Conservation (phyloP, 176 grass and related monocot species). For the Musa acuminata region DNA sequence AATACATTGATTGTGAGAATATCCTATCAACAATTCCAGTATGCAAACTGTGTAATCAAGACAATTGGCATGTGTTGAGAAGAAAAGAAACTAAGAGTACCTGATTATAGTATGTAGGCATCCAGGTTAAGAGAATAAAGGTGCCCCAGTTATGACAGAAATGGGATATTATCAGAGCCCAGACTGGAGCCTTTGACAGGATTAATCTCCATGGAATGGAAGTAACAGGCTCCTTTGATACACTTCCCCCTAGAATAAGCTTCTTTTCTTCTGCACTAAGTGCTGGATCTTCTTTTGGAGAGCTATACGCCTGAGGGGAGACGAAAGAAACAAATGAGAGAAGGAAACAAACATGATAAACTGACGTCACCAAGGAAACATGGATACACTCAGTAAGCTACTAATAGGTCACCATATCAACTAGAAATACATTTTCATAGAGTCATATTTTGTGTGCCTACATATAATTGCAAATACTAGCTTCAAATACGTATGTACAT, state of each 20-base stretch:
- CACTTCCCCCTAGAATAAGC: conserved; percentile 57
- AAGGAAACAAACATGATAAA: neutral
- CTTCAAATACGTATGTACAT: neutral
- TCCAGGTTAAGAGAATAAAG: conserved; percentile 97
- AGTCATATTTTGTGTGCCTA: neutral
- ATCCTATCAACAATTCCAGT: neutral
- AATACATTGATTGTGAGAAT: neutral
- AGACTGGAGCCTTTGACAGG: conserved; percentile 87
- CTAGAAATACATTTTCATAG: no score
- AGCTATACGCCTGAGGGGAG: conserved; percentile 66
- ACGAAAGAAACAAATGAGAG: conserved; percentile 3
- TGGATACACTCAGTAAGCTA: neutral
- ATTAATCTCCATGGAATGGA: conserved; percentile 93
- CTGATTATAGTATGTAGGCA: conserved; percentile 99
- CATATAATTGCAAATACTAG: neutral
- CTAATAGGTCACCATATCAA: neutral
- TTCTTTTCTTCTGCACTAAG: conserved; percentile 55
- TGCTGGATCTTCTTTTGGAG: conserved; percentile 62
- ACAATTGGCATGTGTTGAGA: neutral
- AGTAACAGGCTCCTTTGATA: conserved; percentile 57
- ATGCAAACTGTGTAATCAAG: neutral
- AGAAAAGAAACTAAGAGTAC: conserved; percentile 24
- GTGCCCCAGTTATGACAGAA: conserved; percentile 99
- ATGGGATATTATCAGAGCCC: conserved; percentile 94
- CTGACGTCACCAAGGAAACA: neutral